A percentile compares a stretch with the other conserved stretches of the same genome.
Evolutionary conservation across 305 asterid genomes (phyloP).

Genomic region (Solanum hybrid): DNA sequence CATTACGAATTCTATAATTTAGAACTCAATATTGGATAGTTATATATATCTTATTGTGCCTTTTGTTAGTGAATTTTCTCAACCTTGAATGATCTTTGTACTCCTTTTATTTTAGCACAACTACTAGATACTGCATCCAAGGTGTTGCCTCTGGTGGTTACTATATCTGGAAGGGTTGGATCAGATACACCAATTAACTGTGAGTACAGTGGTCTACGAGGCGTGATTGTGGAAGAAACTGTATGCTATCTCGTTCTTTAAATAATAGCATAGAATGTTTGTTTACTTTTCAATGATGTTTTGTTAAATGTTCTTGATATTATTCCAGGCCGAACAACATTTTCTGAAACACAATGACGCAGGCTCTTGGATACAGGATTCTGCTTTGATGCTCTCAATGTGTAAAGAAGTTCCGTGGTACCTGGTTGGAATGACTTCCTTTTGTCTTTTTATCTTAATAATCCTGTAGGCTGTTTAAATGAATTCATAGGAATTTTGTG

Average conservation of each 20-base stretch:
- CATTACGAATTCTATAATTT: background rate
- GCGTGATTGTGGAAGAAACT: conserved; percentile 98
- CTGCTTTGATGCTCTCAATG: conserved; percentile 95
- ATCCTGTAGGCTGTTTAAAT: background rate
- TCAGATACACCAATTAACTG: conserved; percentile 86
- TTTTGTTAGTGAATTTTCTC: background rate
- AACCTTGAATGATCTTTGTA: conserved; percentile 4
- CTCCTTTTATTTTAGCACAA: conserved; percentile 47
- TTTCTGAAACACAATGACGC: conserved; percentile 98
- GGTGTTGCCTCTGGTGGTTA: conserved; percentile 82
- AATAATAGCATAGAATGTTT: background rate
- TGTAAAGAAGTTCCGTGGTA: conserved; percentile 99
- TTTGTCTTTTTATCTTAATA: background rate
- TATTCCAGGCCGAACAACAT: conserved; percentile 86
- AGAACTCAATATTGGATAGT: background rate
- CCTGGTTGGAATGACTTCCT: conserved; percentile 50
- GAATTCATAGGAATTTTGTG: background rate
- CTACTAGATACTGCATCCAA: conserved; percentile 78
- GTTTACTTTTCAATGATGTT: background rate
- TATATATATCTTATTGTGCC: background rate
- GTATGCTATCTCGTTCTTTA: conserved; percentile 31
- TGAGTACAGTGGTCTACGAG: conserved; percentile 87
- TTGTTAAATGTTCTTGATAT: conserved; percentile 7
- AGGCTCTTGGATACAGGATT: conserved; percentile 99
- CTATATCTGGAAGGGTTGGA: conserved; percentile 91